These are phyloP conservation scores for Colletotrichum echinochloae DNA, from an alignment of 2,329 filamentous ascomycete genomes.

Conservation along the genomic window DNA sequence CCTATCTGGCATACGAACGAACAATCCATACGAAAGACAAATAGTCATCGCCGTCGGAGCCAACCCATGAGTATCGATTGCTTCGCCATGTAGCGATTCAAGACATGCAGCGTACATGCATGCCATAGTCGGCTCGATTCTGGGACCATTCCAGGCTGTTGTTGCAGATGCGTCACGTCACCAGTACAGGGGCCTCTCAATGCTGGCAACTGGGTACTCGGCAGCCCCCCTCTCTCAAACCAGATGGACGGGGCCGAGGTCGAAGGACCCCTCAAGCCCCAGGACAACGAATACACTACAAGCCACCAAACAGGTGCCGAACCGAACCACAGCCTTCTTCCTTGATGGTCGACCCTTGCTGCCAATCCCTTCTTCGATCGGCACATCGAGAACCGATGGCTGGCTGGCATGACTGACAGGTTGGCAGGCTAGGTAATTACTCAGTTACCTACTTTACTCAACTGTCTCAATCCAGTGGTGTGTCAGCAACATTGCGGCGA, in stretches of 20 bases:
- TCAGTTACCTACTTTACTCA: too few species aligned
- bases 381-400: conserved; percentile 26
- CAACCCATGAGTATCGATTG: neutral
- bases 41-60: neutral
- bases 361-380: conserved; percentile 34
- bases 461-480: conserved; percentile 1
- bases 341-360: conserved; percentile 31
- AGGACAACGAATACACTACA: conserved; percentile 15
- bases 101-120: neutral
- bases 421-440: too few species aligned
- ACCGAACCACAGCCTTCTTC: conserved; percentile 29
- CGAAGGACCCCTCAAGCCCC: conserved; percentile 10
- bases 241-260: conserved; percentile 27
- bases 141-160: neutral
- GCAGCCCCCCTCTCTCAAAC: neutral
- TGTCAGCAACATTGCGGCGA: neutral
- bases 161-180: neutral
- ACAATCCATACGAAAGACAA: neutral
- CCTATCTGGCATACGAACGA: neutral
- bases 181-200: neutral
- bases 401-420: conserved; percentile 8
- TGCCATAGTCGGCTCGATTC: neutral
- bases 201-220: neutral
- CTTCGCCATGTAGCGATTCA: neutral
- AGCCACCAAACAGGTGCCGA: conserved; percentile 30